Evolutionary conservation across 2,329 filamentous ascomycete genomes (phyloP).

Genomic region (Ophiostoma ulmi): DNA sequence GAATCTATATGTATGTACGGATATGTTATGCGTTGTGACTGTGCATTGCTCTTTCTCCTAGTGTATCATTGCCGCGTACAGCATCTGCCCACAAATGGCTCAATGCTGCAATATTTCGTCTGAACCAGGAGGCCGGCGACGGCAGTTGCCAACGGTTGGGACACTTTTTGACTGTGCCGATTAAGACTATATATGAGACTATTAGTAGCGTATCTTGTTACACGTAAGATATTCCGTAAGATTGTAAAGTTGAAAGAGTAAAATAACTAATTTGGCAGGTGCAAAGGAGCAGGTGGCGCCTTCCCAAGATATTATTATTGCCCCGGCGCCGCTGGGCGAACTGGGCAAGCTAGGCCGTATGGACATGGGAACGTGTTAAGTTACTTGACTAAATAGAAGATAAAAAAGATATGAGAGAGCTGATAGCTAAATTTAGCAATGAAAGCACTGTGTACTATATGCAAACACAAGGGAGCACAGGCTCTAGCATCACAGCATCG

Average conservation of each 20-base stretch:
- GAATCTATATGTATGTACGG: conserved; percentile 11
- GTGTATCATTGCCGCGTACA: not conserved
- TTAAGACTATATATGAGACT: not conserved
- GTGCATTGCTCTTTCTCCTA: not conserved
- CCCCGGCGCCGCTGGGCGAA: not conserved
- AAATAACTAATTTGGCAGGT: not conserved
- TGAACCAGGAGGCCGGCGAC: not conserved
- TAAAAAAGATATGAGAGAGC: not conserved
- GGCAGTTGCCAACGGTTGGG: not conserved
- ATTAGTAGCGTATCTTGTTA: not conserved
- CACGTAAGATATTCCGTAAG: not conserved
- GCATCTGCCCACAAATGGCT: not conserved
- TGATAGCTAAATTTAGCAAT: not conserved
- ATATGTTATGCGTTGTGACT: conserved; percentile 9
- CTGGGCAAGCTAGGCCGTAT: not conserved
- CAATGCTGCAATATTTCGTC: not conserved
- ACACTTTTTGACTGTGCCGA: not conserved
- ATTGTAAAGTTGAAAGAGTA: not conserved
- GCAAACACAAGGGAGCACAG: not conserved
- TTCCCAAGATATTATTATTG: not conserved
- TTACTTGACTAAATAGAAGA: not conserved
- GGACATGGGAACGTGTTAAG: not conserved
- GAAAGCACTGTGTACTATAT: not conserved
- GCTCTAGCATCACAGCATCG: conserved; percentile 8
- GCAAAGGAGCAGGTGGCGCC: not conserved